Base-by-base conservation (phyloP, 1,284 basidiomycete genomes). In the Apiotrichum montevideense region DNA sequence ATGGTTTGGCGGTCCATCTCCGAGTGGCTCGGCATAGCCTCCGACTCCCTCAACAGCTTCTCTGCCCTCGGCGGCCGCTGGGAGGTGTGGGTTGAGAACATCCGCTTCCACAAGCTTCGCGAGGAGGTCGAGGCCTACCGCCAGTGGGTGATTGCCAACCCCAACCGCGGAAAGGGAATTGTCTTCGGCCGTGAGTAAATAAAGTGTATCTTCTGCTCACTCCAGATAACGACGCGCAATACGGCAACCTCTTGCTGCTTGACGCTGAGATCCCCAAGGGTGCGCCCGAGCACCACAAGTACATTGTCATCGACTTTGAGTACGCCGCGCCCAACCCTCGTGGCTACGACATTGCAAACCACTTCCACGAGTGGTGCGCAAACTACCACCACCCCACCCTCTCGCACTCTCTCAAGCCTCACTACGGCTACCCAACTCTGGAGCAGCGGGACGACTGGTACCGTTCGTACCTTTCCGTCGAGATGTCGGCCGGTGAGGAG, bases 301-400 rank as follows among this genome's bases (percentile, higher is more conserved):
- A 94, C 66, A 88, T 94, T 69, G 90, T 96, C 40, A 89, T 96
- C 62, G 92, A 96, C 76, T 96, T 95, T 71, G 93, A 97, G 77
- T 97, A 96, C 70, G 90, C 92, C 7, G 82, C 86, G 0, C 87
- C 88, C 2, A 96, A 95, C 72, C 85, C 90, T 34, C 85, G 90
- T 3, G 87, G 89, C 2, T 94, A 86, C 76, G 93, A 97, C 73
- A 91, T 97, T 67, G 92, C 88, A 58, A 96, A 96, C 77, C 92
- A 96, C 77, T 96, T 95, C 77, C 86, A 90, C 71, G 93, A 96
- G 77, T 96, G 93, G 92, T 88, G 88, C 34, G 87, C 90, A 15
- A 83, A 95, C 75, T 97, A 96, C 74, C 79, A 80, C 57, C 87
- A 90, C 70, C 71, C 73, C 0, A 81, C 82, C 6, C 72, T 81